A percentile compares a stretch with the other conserved stretches of the same genome.
phyloP scores from a whole-genome alignment of 108 stramenopile species.

The Cylindrotheca fusiformis region DNA sequence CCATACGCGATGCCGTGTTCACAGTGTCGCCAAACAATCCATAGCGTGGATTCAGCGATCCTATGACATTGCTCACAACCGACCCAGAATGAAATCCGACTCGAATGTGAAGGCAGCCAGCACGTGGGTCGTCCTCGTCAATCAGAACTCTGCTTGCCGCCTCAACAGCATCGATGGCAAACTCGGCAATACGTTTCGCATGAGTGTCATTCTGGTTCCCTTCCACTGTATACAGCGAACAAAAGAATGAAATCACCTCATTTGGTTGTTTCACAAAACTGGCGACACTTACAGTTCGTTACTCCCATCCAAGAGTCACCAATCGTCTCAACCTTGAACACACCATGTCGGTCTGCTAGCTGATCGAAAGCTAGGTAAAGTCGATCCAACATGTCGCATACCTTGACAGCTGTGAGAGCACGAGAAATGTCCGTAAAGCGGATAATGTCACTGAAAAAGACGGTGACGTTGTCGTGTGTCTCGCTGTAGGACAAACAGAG shows the following conservation, averaged over 20 bases:
- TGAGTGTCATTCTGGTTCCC: constrained; percentile 42
- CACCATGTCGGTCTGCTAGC: constrained; percentile 35
- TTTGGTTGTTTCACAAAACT: too few relatives aligned
- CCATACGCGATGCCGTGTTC: constrained; percentile 52
- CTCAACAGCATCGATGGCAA: constrained; percentile 42
- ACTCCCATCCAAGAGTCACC: constrained; percentile 46
- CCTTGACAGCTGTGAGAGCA: constrained; percentile 25
- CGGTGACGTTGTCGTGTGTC: constrained; percentile 31
- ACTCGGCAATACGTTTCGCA: constrained; percentile 49
- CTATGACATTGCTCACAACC: constrained; percentile 47
- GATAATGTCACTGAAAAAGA: constrained; percentile 44
- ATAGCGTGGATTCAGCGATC: constrained; percentile 38
- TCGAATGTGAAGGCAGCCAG: constrained; percentile 42
- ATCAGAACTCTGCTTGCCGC: constrained; percentile 37
- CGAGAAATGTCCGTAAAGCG: constrained; percentile 43
- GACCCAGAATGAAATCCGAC: constrained; percentile 54
- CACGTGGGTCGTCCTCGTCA: constrained; percentile 32
- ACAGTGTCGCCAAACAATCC: constrained; percentile 63
- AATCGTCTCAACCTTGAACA: constrained; percentile 65
- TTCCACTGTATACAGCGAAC: not conserved
- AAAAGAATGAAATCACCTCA: too few relatives aligned
- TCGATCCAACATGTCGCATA: constrained; percentile 40
- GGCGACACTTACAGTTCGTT: not conserved
- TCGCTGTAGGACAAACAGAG: constrained; percentile 13
- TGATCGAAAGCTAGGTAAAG: constrained; percentile 41